phyloP scores from a whole-genome alignment of 306 rosid species.

The Cucurbita moschata region DNA sequence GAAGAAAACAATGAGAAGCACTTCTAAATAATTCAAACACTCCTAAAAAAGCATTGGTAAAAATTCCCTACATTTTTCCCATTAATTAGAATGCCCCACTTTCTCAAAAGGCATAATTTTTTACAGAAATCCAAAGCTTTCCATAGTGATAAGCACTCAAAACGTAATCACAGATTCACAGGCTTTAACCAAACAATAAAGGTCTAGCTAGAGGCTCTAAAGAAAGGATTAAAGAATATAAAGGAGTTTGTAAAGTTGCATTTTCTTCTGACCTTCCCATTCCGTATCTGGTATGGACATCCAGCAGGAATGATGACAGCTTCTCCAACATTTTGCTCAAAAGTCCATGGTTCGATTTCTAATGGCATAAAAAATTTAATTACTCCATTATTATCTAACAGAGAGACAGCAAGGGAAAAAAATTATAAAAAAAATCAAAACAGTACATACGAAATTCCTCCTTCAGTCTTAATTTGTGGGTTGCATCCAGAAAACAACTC shows the following conservation, averaged over 20 bases:
- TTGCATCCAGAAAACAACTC: constrained; percentile 52
- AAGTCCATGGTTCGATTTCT: constrained; percentile 98
- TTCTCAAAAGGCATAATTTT: neutral
- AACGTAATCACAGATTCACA: neutral
- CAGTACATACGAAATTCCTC: constrained; percentile 66
- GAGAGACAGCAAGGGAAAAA: neutral
- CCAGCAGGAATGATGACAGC: constrained; percentile 98
- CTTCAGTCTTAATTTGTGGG: constrained; percentile 73
- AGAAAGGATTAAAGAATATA: neutral
- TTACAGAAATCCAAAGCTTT: neutral
- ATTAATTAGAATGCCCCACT: neutral
- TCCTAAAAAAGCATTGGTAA: neutral
- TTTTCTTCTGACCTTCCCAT: constrained; percentile 51
- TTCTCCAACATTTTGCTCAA: constrained; percentile 84
- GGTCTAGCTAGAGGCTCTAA: neutral
- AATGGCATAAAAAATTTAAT: constrained; percentile 8
- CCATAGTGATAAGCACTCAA: neutral
- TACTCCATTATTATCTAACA: neutral
- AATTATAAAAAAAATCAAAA: neutral
- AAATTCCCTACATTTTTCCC: neutral
- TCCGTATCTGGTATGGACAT: constrained; percentile 87
- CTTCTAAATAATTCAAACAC: neutral
- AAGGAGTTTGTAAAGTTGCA: neutral
- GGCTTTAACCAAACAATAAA: neutral
- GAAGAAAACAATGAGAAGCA: neutral